Base-by-base conservation (phyloP, 116 monocot genomes). In the Trichopus zeylanicus region DNA sequence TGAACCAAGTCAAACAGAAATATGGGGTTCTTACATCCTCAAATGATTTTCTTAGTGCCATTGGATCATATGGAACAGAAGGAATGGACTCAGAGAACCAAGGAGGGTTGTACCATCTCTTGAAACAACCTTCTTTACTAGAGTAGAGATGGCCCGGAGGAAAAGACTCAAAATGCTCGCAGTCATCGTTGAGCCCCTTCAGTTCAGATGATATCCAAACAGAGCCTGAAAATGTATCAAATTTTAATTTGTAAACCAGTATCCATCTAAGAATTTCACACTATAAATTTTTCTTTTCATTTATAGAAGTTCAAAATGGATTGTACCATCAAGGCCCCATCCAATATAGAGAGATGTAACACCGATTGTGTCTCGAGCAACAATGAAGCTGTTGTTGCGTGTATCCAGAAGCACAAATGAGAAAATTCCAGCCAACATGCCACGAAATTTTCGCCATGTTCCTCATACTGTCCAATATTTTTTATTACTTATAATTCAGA, bases 141-240 rank as follows among this genome's bases (percentile, higher is more conserved):
- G 94, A 94, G 62, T 85, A 94, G 55, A 94, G 27, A 70, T 94
- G 82, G 3, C 89, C 94, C 29, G 94, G 89, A 30, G 89, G 94
- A 56, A 94, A 94, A 11, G 51, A 23, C 78, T 86, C 83, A 29
- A 89, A 94, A 56, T 89, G 94, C 51, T 94, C 89, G 33, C 89
- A 94, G 13, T 94, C 89, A 59, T 94, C 89, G 48, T 75, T 86
- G 49, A 94, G 58, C 12, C 75, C 94, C 55, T 94, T 94, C 89
- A 94, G 82, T 56, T 94, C 94, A 0, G 94, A 89, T 31, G 94
- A 85, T 62, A 94, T 81, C 94, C 94, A 94, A 28, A 94, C 64
- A 54, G 94, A 94, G 9, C 93, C 92, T 87, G 67, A 6, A 57
- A 25, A n/a, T n/a, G n/a, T n/a, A n/a, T n/a, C n/a, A n/a, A n/a